Evolutionary conservation across 176 grass and related monocot genomes (phyloP).

Genomic region (Stipa capillata): DNA sequence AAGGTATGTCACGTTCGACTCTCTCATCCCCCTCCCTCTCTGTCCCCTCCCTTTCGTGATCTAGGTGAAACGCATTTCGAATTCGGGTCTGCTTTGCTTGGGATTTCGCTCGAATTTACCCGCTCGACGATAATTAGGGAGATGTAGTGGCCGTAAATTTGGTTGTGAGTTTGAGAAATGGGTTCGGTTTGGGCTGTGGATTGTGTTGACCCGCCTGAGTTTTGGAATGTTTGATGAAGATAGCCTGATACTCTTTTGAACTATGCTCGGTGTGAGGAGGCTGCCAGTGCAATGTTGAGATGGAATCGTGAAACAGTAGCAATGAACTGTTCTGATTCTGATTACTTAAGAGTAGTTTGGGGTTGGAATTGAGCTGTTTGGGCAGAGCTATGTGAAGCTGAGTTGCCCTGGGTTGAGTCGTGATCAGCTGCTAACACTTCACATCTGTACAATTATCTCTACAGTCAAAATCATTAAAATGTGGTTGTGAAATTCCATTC

Average conservation of each 20-base stretch:
- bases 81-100: not conserved
- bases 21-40: not conserved
- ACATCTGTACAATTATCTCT: not conserved
- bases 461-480: not conserved
- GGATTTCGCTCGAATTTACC: too few relatives aligned
- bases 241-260: not conserved
- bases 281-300: not conserved
- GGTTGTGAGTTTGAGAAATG: not conserved
- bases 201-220: not conserved
- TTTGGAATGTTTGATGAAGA: not conserved
- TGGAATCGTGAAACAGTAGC: not conserved
- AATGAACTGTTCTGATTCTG: too few relatives aligned
- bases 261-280: not conserved
- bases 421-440: not conserved
- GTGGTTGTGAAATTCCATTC: not conserved
- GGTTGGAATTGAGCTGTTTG: not conserved
- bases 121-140: not conserved
- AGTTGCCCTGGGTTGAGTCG: not conserved
- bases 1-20: constrained; percentile 56
- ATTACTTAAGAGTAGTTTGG: not conserved
- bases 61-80: constrained; percentile 4
- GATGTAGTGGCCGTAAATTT: not conserved
- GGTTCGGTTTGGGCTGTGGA: not conserved
- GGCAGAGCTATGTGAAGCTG: not conserved
- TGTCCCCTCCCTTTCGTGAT: not conserved